A percentile compares a stretch with the other conserved stretches of the same genome.
Conservation (phyloP, 192 early-diverging fungal species). For the Coemansia sp. region DNA sequence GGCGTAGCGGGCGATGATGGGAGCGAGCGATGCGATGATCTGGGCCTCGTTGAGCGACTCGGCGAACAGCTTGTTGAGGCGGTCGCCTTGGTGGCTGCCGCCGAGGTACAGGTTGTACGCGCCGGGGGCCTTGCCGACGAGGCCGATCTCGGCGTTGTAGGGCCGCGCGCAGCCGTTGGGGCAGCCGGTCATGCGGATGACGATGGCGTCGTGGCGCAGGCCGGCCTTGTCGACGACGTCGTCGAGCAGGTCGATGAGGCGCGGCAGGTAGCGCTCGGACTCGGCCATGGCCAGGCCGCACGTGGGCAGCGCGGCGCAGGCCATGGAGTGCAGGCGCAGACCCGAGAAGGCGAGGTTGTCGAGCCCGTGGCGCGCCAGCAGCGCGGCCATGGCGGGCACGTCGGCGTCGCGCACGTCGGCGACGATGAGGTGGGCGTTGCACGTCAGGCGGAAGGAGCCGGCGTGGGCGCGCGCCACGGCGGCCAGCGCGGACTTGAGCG, state of each 20-base stretch:
- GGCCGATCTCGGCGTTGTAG: conserved; percentile 90
- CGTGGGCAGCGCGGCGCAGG: conserved; percentile 93
- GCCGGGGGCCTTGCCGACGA: conserved; percentile 91
- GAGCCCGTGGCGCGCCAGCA: conserved; percentile 66
- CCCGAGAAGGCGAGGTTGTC: conserved; percentile 79
- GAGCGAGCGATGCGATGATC: conserved; percentile 71
- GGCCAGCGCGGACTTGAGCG: conserved; percentile 72
- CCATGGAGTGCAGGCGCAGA: conserved; percentile 86
- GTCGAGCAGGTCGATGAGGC: conserved; percentile 77
- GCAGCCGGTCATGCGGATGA: conserved; percentile 96
- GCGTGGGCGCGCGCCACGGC: conserved; percentile 70
- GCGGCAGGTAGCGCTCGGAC: conserved; percentile 91
- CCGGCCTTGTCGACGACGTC: conserved; percentile 73
- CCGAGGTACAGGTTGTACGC: conserved; percentile 95
- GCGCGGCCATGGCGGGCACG: conserved; percentile 45
- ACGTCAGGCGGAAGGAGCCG: conserved; percentile 81
- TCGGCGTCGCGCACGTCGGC: conserved; percentile 70
- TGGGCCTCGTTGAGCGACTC: conserved; percentile 86
- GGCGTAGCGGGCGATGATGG: conserved; percentile 80
- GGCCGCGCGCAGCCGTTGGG: conserved; percentile 97
- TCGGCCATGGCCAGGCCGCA: conserved; percentile 96
- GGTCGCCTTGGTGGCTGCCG: conserved; percentile 78
- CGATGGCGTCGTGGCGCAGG: conserved; percentile 81
- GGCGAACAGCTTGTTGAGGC: conserved; percentile 87
- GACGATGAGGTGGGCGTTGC: conserved; percentile 90